A percentile compares a stretch with the other conserved stretches of the same genome.
Evolutionary conservation across 495 filamentous ascomycete species (phyloP).

Genomic region (Glarea lozoyensis): DNA sequence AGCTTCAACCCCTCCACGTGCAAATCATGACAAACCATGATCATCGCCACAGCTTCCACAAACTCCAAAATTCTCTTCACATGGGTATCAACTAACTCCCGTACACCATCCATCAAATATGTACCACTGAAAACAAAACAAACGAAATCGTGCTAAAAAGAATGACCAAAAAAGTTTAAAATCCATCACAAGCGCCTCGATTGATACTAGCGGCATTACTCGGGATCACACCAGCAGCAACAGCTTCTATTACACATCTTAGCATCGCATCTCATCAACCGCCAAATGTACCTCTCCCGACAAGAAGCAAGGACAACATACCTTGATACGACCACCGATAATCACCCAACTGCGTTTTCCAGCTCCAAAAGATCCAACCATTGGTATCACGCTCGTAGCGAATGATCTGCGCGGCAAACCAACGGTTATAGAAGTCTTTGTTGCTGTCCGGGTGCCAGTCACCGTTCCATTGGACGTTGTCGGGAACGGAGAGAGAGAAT

Average conservation of each 20-base stretch:
- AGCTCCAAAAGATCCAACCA: constrained; percentile 58
- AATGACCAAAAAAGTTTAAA: too few species aligned
- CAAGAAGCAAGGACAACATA: constrained; percentile 3
- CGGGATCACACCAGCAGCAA: constrained; percentile 41
- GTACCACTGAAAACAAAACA: too few species aligned
- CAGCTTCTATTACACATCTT: constrained; percentile 26
- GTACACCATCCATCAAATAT: too few species aligned
- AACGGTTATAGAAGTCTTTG: constrained; percentile 43
- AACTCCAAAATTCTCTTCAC: too few species aligned
- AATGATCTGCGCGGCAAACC: constrained; percentile 51
- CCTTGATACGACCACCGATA: constrained; percentile 49
- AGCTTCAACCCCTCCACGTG: too few species aligned
- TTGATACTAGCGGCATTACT: constrained; percentile 15
- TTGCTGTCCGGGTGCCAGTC: constrained; percentile 38
- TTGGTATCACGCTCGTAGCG: constrained; percentile 43
- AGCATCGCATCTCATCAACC: constrained; percentile 4
- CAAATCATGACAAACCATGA: too few species aligned
- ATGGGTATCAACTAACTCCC: too few species aligned
- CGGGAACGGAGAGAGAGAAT: constrained; percentile 42
- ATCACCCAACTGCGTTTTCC: constrained; percentile 50
- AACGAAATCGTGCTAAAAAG: too few species aligned
- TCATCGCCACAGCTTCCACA: too few species aligned
- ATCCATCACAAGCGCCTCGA: constrained; percentile 19
- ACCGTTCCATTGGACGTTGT: constrained; percentile 32
- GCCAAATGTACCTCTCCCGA: not conserved